Conservation (phyloP, 2,329 filamentous ascomycete species). For the Scleromitrula shiraiana region DNA sequence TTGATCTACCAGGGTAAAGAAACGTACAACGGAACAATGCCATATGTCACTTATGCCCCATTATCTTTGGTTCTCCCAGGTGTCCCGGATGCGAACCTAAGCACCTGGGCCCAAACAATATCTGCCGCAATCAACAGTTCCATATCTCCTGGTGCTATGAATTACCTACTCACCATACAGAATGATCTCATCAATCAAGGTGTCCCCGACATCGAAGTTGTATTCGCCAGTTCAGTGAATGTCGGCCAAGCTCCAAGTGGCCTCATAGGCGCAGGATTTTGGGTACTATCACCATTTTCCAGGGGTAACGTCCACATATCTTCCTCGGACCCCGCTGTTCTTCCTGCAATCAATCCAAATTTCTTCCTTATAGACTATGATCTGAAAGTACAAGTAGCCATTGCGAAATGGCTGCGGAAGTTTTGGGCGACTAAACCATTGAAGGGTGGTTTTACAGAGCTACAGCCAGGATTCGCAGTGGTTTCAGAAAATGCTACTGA, state of each 20-base stretch:
- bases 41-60: slow-evolving; percentile 13
- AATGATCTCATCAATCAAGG: slow-evolving; percentile 39
- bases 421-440: slow-evolving; percentile 11
- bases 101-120: slow-evolving; percentile 2
- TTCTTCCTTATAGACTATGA: slow-evolving; percentile 38
- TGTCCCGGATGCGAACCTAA: neutral
- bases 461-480: slow-evolving; percentile 7
- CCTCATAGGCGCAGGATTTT: slow-evolving; percentile 32
- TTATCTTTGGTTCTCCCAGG: slow-evolving; percentile 16
- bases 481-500: slow-evolving; percentile 12
- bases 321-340: slow-evolving; percentile 29
- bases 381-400: slow-evolving; percentile 25
- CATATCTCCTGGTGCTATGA: slow-evolving; percentile 25
- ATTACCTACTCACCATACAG: slow-evolving; percentile 39
- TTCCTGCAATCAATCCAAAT: slow-evolving; percentile 36
- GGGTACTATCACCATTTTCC: slow-evolving; percentile 35
- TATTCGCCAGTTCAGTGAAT: slow-evolving; percentile 27
- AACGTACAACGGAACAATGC: slow-evolving; percentile 18
- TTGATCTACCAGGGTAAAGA: neutral
- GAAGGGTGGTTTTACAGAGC: neutral
- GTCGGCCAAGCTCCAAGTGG: slow-evolving; percentile 16
- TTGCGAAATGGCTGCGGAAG: slow-evolving; percentile 12
- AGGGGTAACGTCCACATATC: slow-evolving; percentile 37
- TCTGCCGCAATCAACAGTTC: slow-evolving; percentile 22
- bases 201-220: slow-evolving; percentile 40